These are phyloP conservation scores for Fusarium sublunatum DNA, from an alignment of 2,329 filamentous ascomycete species.

Conservation along the genomic window DNA sequence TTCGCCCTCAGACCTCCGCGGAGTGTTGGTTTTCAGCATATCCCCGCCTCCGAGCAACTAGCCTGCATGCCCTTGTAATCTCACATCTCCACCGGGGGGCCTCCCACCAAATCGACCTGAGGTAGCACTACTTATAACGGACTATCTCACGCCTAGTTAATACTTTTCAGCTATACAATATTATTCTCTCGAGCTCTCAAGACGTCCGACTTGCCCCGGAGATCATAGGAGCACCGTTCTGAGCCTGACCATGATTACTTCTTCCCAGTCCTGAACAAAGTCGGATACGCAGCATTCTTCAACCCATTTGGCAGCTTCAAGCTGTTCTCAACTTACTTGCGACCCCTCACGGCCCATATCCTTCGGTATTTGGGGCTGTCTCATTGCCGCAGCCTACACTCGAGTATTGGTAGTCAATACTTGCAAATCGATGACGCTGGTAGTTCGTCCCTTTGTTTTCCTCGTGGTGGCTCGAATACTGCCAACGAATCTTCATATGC, in stretches of 20 bases:
- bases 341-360: neutral
- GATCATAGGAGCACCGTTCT: neutral
- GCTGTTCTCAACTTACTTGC: neutral
- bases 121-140: conserved; percentile 20
- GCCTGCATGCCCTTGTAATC: conserved; percentile 7
- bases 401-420: neutral
- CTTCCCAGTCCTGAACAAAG: neutral
- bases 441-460: neutral
- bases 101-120: conserved; percentile 21
- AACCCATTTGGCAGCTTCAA: neutral
- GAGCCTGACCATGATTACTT: neutral
- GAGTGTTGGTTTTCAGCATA: conserved; percentile 16
- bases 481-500: neutral
- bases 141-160: conserved; percentile 8
- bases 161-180: neutral
- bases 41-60: conserved; percentile 15
- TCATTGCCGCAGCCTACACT: neutral
- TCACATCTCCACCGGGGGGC: conserved; percentile 27
- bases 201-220: neutral
- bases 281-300: neutral
- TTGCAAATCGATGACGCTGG: neutral
- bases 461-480: neutral
- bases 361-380: neutral
- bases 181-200: conserved; percentile 1
- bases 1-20: conserved; percentile 5